Base-by-base conservation (phyloP, 108 stramenopile species). In the Pseudonitzschia delicatissima region DNA sequence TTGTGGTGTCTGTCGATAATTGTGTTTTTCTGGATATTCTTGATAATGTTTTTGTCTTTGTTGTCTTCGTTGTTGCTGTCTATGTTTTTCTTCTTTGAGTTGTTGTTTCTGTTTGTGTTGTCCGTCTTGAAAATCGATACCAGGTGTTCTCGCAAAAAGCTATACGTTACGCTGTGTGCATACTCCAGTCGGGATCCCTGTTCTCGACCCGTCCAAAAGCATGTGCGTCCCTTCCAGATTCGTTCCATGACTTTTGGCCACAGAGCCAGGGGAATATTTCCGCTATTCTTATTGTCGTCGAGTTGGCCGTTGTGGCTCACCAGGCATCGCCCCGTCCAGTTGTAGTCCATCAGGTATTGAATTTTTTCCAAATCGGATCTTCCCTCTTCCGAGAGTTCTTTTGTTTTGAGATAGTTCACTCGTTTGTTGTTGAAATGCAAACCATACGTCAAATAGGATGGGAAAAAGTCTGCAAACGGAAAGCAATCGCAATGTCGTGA, bases 391-490 rank as follows among this genome's bases (percentile, higher is more conserved):
- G 18, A 39, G 8, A 61, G 60, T 25, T 61, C 60, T 42, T 61
- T 61, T 2, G 28, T 61, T 21, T 61, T 61, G 33, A 61, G 36
- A 26, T 61, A 61, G 11, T 61, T 42, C 37, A 61, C 60, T 37
- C 60, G 60, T 42, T 61, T 61, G 32, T 61, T 61, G 37, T 61
- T 61, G 25, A 42, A 61, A 42, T 61, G 60, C 36, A 61, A 42
- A 18, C 23, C 36, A 23, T 61, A 61, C 7, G 39, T 28, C 20
- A 37, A 1, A 27, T 61, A 61, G 36, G 60, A 37, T 42, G 60
- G 60, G 26, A 61, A 61, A 26, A 40, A 61, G 40, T 61, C 53
- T 55, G 6, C 12, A n/a, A 33, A 33, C 15, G 17, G 11, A 5
- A 7, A 27, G 27, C 6, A 27, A 2, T n/a, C 48, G 21, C 21